Evolutionary conservation across 2,329 filamentous ascomycete species (phyloP), one percentile per base, ranked within the genome.

Genomic region (Aspergillus awamori): DNA sequence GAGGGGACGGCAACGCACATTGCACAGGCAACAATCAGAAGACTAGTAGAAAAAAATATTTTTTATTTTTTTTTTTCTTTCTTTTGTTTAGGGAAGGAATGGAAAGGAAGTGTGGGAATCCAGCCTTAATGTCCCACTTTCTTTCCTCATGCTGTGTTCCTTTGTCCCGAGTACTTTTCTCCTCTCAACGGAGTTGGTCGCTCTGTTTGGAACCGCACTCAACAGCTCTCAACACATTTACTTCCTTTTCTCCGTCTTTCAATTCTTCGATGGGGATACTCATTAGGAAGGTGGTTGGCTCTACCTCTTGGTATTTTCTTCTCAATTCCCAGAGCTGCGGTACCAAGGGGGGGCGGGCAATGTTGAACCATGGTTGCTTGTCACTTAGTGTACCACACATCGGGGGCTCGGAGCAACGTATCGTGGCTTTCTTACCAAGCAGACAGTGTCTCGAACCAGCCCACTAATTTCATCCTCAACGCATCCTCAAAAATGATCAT

Each of bases 301-400:
- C 28, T 51, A 11, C 47, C 17, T 33, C 26, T 36, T 43, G 36
- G 54, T 36, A 36, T 54, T 58, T 58, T 51, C 48, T 20, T 43
- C 36, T 38, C 39, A 54, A 17, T 24, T 45, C 20, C 41, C 41
- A 45, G 26, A 49, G 26, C 26, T 28, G 26, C 10, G 26, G 49
- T 53, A 24, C 49, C 4, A 36, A 36, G 33, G 38, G 47, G 47
- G 47, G 28, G 57, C 47, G 51, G 55, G 17, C 26, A 60, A 17
- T 45, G 49, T 28, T 22, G 62, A 60, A 64, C 65, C 65, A 66
- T 65, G 63, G 63, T 65, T 67, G 57, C 58, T 22, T 8, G 17
- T 17, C 36, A 22, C 11, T 47, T 69, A 69, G 66, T 58, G 66
- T 68, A 63, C 67, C 67, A 64, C 41, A 57, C 8, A 54, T 68